phyloP scores from a whole-genome alignment of 2,329 filamentous ascomycete species.

The Trichoderma sp. region DNA sequence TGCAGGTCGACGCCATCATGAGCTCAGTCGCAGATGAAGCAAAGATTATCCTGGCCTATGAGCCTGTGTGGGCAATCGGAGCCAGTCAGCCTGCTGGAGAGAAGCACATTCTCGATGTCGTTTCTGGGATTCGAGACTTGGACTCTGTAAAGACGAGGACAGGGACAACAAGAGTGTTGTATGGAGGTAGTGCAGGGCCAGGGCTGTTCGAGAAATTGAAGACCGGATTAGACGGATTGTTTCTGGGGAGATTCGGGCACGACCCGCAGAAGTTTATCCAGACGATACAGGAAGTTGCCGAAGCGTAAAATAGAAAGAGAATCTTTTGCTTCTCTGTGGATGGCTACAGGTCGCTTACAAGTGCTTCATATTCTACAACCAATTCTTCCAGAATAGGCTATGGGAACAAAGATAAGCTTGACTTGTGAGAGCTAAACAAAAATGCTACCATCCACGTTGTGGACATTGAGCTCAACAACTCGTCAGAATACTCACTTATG shows the following conservation, averaged over 20 bases:
- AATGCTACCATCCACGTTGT: neutral
- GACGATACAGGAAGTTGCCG: conserved; percentile 69
- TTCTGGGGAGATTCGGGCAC: conserved; percentile 78
- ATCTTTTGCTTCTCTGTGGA: neutral
- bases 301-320: conserved; percentile 28
- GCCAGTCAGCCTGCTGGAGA: conserved; percentile 66
- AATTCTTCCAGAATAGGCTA: neutral
- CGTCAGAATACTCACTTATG: neutral
- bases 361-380: neutral
- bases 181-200: conserved; percentile 79
- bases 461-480: neutral
- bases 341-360: neutral
- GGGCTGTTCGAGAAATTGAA: conserved; percentile 68
- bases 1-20: conserved; percentile 64
- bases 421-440: neutral
- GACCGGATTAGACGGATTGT: conserved; percentile 72
- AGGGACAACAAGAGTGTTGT: conserved; percentile 66
- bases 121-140: conserved; percentile 57
- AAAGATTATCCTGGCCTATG: conserved; percentile 76
- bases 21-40: conserved; percentile 56
- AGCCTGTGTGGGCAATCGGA: conserved; percentile 87
- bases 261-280: conserved; percentile 67
- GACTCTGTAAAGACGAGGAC: conserved; percentile 49
- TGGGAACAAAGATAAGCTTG: neutral
- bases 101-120: conserved; percentile 69